A percentile compares a stretch with the other conserved stretches of the same genome.
phyloP scores from a whole-genome alignment of 345 rosid species.

The Linum usitatissimum region DNA sequence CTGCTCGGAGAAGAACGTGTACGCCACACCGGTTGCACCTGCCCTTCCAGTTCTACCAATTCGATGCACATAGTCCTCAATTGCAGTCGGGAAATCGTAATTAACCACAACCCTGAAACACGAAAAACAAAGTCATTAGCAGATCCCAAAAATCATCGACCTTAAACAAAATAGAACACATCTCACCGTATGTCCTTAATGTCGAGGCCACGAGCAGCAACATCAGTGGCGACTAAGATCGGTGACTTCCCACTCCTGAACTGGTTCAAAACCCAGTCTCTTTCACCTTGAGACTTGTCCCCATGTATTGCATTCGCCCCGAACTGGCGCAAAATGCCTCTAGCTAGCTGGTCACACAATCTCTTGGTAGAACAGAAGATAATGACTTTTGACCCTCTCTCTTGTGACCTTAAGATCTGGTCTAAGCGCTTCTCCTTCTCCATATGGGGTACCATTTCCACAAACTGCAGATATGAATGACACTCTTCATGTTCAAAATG shows the following conservation, averaged over 20 bases:
- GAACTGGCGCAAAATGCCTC: conserved; percentile 68
- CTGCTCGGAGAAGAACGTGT: conserved; percentile 89
- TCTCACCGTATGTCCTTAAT: conserved; percentile 78
- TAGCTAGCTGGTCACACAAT: conserved; percentile 86
- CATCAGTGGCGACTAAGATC: conserved; percentile 92
- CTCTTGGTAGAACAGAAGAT: conserved; percentile 87
- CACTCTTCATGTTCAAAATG: not conserved
- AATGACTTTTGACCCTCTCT: conserved; percentile 80
- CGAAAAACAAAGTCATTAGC: not conserved
- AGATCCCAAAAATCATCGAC: conserved; percentile 2
- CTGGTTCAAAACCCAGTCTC: conserved; percentile 92
- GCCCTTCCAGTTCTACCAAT: conserved; percentile 99
- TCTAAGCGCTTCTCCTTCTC: conserved; percentile 89
- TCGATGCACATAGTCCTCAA: conserved; percentile 98
- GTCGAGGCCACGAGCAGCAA: conserved; percentile 97
- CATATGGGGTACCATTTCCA: conserved; percentile 85
- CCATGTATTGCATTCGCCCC: conserved; percentile 91
- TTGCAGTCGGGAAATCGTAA: conserved; percentile 83
- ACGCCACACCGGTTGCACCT: conserved; percentile 88
- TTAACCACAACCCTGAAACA: conserved; percentile 76
- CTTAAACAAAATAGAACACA: no score
- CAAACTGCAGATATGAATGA: conserved; percentile 39
- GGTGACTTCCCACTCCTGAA: conserved; percentile 73
- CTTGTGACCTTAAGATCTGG: conserved; percentile 85
- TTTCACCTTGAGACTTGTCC: conserved; percentile 90